phyloP scores from a whole-genome alignment of 208 protist genomes.

The Crithidia expoeki region DNA sequence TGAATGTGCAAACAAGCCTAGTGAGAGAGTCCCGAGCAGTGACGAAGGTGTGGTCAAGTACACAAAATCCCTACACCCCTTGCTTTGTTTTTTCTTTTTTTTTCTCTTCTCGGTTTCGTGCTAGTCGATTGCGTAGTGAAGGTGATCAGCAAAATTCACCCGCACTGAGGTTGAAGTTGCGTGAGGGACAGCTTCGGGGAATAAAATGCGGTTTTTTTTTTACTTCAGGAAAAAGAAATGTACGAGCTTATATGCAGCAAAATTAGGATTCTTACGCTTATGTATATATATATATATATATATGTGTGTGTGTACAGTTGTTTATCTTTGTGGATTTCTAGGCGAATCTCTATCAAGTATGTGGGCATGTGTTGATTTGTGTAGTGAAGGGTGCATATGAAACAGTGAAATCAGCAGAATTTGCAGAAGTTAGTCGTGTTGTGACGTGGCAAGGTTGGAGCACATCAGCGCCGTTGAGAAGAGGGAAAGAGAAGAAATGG shows the following conservation, averaged over 20 bases:
- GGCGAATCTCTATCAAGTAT: neutral
- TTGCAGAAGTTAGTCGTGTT: neutral
- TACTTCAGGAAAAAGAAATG: neutral
- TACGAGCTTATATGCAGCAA: neutral
- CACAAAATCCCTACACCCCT: too few relatives aligned
- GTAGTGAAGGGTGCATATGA: neutral
- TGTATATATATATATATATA: slow-evolving; percentile 34
- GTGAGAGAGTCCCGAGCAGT: neutral
- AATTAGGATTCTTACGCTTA: neutral
- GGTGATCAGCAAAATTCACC: too few relatives aligned
- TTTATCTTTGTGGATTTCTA: slow-evolving; percentile 3
- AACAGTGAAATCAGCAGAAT: slow-evolving; percentile 4
- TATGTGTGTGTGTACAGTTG: slow-evolving; percentile 16
- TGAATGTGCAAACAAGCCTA: neutral
- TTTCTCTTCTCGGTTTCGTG: neutral
- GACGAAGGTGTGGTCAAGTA: too few relatives aligned
- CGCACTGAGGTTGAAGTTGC: too few relatives aligned
- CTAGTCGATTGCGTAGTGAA: neutral
- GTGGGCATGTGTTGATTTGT: neutral
- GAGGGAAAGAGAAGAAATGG: neutral
- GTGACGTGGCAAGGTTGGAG: too few relatives aligned
- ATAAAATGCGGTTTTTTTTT: too few relatives aligned
- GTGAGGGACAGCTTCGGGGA: too few relatives aligned
- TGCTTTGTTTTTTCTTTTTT: too few relatives aligned
- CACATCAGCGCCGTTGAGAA: too few relatives aligned